Evolutionary conservation across 2,329 filamentous ascomycete genomes (phyloP), one percentile per base, ranked within the genome.

Genomic region (Alternaria ventricosa): DNA sequence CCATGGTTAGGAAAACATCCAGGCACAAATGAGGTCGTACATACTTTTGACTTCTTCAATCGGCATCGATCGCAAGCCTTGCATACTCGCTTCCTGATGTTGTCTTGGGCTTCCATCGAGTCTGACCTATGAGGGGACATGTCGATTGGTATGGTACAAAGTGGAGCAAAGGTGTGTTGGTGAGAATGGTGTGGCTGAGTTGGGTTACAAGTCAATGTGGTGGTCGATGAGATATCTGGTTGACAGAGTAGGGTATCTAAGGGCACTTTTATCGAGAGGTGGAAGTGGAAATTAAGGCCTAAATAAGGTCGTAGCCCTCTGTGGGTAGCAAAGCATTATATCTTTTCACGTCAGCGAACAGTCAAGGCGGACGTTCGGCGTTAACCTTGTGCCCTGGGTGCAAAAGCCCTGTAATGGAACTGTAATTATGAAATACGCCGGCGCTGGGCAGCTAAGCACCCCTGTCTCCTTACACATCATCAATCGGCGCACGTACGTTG

Each of bases 51-150:
- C 75, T 90, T 90, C 79, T 90, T 90, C 61, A 89, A 71, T 51
- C 88, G 83, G 80, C 88, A 90, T 63, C 88, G 84, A 78, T 90
- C 88, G 78, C 88, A 90, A 23, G 88, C 88, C 79, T 90, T 90
- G 77, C 88, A 88, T 43, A 90, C 88, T 72, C 88, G 83, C 79
- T 90, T 90, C 69, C 88, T 78, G 62, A 84, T 82, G 67, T 83
- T 84, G 65, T 80, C 80, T 71, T 85, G 83, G 20, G 74, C 70
- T 55, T 80, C 78, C 77, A 80, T 80, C 45, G 78, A 79, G 60
- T 72, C 76, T 58, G 76, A 76, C 54, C 77, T 70, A 57, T 79
- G 76, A 50, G 76, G 75, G 46, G 78, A 74, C 77, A 79, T 79
- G 65, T 36, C 54, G 47, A 58, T 25, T 60, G 57, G 51, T 22